phyloP scores from a whole-genome alignment of 164 flowering plant genomes.

The Saururus chinensis region DNA sequence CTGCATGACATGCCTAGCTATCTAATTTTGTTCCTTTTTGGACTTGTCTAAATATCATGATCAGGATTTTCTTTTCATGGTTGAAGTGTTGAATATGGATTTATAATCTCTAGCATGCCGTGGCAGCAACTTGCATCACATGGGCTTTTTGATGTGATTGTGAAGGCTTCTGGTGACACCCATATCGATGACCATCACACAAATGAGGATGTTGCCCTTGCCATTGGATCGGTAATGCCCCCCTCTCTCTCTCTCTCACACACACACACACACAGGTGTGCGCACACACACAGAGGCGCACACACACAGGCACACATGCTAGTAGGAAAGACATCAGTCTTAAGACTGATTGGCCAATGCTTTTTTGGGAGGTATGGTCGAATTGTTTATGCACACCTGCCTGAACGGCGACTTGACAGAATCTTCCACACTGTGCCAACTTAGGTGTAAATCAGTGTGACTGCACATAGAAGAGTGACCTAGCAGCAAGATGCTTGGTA shows the following conservation, averaged over 20 bases:
- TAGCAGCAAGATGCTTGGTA: too few species aligned
- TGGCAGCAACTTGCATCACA: conserved; percentile 94
- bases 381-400: too few species aligned
- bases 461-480: too few species aligned
- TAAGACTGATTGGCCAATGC: too few species aligned
- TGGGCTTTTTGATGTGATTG: conserved; percentile 89
- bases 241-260: not conserved
- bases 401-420: too few species aligned
- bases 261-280: not conserved
- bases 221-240: conserved; percentile 74
- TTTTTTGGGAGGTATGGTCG: too few species aligned
- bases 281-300: too few species aligned
- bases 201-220: conserved; percentile 98
- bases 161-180: conserved; percentile 76
- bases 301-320: too few species aligned
- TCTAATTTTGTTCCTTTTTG: not conserved
- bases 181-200: conserved; percentile 99
- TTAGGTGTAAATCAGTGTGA: too few species aligned
- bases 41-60: not conserved
- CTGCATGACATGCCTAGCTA: not conserved
- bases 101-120: conserved; percentile 5
- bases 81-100: not conserved
- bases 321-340: too few species aligned
- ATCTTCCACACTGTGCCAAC: too few species aligned
- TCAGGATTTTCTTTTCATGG: not conserved